Evolutionary conservation across 805 yeast species (phyloP), one percentile per base, ranked within the genome.

Genomic region (Wickerhamiella siamensis): DNA sequence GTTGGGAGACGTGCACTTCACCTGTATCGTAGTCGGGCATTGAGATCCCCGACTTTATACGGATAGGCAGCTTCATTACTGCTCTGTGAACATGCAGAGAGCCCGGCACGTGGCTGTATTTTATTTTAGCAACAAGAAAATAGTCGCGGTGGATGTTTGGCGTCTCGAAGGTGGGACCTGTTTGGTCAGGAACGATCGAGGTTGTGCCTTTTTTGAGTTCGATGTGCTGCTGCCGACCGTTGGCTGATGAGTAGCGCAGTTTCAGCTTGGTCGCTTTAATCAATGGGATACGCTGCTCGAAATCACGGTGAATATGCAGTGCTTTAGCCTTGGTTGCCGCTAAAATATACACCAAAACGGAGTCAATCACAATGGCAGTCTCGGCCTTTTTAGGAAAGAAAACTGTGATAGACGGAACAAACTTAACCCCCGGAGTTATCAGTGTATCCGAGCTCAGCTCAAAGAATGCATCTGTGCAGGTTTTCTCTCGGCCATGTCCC

Each of bases 131-230:
- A 31, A 51, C 55, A 33, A 72, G 41, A 4, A 51, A 47, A 50
- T 74, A 73, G n/a, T 44, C 48, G 31, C 80, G 62, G 9, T 61
- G 52, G 18, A 78, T 64, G 50, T 75, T 76, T 51, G 82, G 75
- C 4, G 76, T 67, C 20, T 53, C 56, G 54, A 79, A 78, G 16
- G 71, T 57, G 2, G 83, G 81, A 2, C 75, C 60, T 3, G 71
- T 57, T 33, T 63, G 49, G 36, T 64, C 67, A 0, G 80, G 78
- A 15, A 73, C 29, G 12, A 24, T 24, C 29, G 29, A 24, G 6
- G 29, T 46, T 2, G 59, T 53, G 34, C 72, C 65, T 45, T 62
- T 64, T 20, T 59, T 49, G 45, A 61, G 69, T 42, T 16, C 33
- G n/a, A 36, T 17, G 10, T 15, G 21, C 17, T 36, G 38, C 21